Base-by-base conservation (phyloP, 1,284 basidiomycete genomes). In the Leccinum griseonigrum region DNA sequence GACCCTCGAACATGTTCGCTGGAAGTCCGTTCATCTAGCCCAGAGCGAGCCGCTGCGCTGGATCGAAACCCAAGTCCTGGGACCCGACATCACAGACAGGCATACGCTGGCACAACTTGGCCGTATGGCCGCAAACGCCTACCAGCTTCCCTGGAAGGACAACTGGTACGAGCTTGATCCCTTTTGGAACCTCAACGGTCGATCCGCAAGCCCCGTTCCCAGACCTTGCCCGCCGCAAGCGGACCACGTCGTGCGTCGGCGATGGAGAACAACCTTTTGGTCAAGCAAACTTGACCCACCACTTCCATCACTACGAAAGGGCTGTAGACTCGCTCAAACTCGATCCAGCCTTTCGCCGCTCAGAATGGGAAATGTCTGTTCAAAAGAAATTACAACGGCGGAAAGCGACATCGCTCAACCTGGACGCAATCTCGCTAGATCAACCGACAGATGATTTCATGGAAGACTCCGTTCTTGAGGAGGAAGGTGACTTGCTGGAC, bases 71-170 rank as follows among this genome's bases (percentile, higher is more conserved):
- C 74, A 81, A 22, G 74, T 89, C 34, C 75, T 81, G 8, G 88
- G 81, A 11, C 90, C 90, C 3, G 88, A 98, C 70, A 76, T 95
- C 14, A 83, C 85, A 55, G 91, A 98, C 74, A 80, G 85, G 54
- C 86, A 92, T 69, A 98, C 96, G 0, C 77, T 98, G 7, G 81
- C 85, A 3, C 87, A 94, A 63, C 83, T 98, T 22, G 96, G 92
- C 4, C 90, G 92, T 68, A 97, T 99, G 91, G 83, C 91, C 2
- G 90, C 86, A 36, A 93, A 97, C 73, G 97, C 97, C 1, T 99
- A 98, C 76, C 84, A 87, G 46, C 74, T 86, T 36, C 87, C 86
- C 13, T 82, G 81, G 3, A 76, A 82, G 65, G 83, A 81, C 38
- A 90, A 88, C 61, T 97, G 95, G 95, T 95, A 91, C 71, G 89